Evolutionary conservation across 805 yeast species (phyloP), one percentile per base, ranked within the genome.

Genomic region (Teunomyces panamensis): DNA sequence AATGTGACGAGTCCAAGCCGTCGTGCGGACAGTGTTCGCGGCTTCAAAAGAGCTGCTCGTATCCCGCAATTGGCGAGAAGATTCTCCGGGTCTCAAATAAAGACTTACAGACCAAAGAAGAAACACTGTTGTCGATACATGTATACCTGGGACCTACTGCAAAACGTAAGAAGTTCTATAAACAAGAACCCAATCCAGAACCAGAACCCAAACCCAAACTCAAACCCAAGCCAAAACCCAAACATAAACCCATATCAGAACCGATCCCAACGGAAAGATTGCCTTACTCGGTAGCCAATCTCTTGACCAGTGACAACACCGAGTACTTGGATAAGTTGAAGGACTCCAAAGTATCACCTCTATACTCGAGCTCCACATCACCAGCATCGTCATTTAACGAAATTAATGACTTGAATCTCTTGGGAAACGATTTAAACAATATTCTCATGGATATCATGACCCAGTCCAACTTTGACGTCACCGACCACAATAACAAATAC

Each of bases 381-480:
- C 36, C 24, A 16, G 29, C 45, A 29, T 17, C 37, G 16, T 32
- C 28, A 26, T 30, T 34, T 35, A 27, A 52, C 44, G 57, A 61
- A 41, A 56, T 54, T 10, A 57, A 60, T 10, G 75, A 70, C 48
- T 59, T 71, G 45, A 56, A 67, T 34, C 42, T 66, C 10, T 52
- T 71, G n/a, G 75, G 74, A 1, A 47, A 56, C 9, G 75, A 71
- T 44, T 52, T 71, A 39, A 71, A 69, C 52, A 69, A 70, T 50
- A 56, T 71, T 44, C 75, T 71, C 17, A 61, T 57, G 30, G 63
- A 63, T 33, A 66, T 71, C 43, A 68, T 71, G 63, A 57, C 50
- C 44, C 68, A 65, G 27, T 57, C 67, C 20, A 67, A 65, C 39
- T 42, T 43, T 10, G 41, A 41, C 16, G 20, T 16, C 30, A 14